A percentile compares a stretch with the other conserved stretches of the same genome.
These are phyloP conservation scores for Arachis monticola DNA, from an alignment of 331 rosid genomes.

Conservation along the genomic window DNA sequence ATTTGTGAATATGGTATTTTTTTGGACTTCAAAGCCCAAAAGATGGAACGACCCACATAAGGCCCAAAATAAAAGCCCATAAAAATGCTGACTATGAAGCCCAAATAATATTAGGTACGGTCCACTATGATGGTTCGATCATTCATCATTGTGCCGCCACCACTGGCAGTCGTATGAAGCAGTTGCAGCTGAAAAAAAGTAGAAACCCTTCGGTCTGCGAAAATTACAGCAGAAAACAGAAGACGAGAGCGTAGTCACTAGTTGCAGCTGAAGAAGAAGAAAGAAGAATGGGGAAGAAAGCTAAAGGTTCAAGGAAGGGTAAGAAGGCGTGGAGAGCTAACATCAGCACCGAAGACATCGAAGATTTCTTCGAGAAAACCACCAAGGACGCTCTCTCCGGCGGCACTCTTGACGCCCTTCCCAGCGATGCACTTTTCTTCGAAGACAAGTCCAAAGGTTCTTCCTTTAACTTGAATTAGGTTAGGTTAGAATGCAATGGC, in stretches of 20 bases:
- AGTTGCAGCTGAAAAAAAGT: background rate
- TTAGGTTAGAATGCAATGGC: background rate
- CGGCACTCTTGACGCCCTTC: conserved; percentile 63
- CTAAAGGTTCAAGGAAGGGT: conserved; percentile 75
- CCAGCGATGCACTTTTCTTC: conserved; percentile 67
- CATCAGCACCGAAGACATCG: conserved; percentile 44
- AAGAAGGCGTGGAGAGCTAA: conserved; percentile 38
- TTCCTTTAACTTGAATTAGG: background rate
- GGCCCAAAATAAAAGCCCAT: no score
- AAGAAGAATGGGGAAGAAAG: conserved; percentile 68
- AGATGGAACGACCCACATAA: background rate
- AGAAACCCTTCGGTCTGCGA: background rate
- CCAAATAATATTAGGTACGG: background rate
- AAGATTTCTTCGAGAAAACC: conserved; percentile 77
- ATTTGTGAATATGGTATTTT: no score
- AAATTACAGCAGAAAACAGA: background rate
- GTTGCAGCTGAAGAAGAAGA: background rate
- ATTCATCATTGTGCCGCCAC: background rate
- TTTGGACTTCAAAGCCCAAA: no score
- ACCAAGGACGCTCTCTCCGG: conserved; percentile 88
- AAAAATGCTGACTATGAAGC: background rate
- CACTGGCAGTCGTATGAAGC: background rate
- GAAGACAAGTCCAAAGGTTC: conserved; percentile 78
- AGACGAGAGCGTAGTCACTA: background rate
- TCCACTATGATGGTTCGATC: background rate